Percentiles rank a stretch among this genome's conserved stretches.
Evolutionary conservation across 371 early-diverging fungal genomes (phyloP).

Genomic region (Coemansia sp.): DNA sequence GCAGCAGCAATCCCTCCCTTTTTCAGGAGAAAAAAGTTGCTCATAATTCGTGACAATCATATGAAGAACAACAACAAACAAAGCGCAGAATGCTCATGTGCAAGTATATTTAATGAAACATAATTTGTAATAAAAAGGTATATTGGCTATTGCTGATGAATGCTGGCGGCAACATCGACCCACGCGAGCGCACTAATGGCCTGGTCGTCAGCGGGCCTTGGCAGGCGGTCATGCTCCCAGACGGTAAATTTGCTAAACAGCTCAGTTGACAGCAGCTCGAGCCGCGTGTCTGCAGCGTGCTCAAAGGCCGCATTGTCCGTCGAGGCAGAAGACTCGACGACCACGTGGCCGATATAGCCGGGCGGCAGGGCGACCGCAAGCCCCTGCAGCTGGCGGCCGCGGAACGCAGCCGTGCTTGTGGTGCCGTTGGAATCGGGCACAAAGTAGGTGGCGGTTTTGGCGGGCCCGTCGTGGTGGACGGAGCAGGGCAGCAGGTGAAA

Average conservation of each 20-base stretch:
- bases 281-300: conserved; percentile 1
- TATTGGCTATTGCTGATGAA: conserved; percentile 27
- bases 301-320: conserved; percentile 8
- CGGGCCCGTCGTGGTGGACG: conserved; percentile 27
- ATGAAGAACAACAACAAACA: too few relatives aligned
- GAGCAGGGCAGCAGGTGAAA: conserved; percentile 30
- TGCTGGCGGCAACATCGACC: conserved; percentile 30
- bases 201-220: conserved; percentile 31
- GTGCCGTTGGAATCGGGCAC: conserved; percentile 12
- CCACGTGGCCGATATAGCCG: conserved; percentile 25
- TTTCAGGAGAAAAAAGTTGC: too few relatives aligned
- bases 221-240: conserved; percentile 46
- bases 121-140: background rate
- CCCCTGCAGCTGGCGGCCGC: conserved; percentile 43
- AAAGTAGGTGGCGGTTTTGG: conserved; percentile 23
- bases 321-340: conserved; percentile 8
- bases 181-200: conserved; percentile 35
- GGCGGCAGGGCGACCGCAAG: conserved; percentile 13
- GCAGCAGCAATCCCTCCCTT: too few relatives aligned
- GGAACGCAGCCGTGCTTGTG: conserved; percentile 26
- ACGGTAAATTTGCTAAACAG: conserved; percentile 19
- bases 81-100: too few relatives aligned
- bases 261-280: conserved; percentile 25
- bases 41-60: too few relatives aligned
- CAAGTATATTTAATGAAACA: background rate